Evolutionary conservation across 83 land plant species (phyloP), one percentile per base, ranked within the genome.

Genomic region (Diphasiastrum complanatum): DNA sequence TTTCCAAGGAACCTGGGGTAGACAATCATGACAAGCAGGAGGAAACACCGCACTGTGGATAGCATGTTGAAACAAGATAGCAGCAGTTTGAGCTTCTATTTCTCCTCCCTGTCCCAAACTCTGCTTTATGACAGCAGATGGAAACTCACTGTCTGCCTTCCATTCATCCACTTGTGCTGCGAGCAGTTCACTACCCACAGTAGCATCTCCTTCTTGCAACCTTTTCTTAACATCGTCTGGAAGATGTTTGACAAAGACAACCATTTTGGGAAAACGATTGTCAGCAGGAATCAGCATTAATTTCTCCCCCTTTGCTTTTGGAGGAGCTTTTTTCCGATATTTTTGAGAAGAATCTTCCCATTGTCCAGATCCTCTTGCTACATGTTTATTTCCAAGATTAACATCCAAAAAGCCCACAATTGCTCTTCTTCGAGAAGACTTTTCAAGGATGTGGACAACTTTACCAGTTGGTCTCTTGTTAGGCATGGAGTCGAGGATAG

Each of bases 391-490:
- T 61, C 61, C 68, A 38, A 76, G 75, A 48, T 85, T 78, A 49
- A 78, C 62, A 68, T 70, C 73, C 56, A 92, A 84, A 69, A 75
- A 85, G 52, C 98, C 91, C 48, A 92, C 74, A 24, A 92, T 75
- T 38, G 79, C 54, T 45, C 81, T 76, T 23, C 98, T 83, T 0
- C 88, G 83, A 24, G 60, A 60, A 25, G 98, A 85, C 36, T 61
- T 81, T 49, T 81, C 78, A 31, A 92, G 48, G 30, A 89, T 75
- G 20, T 82, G 68, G 23, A 92, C 77, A 45, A 92, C 88, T 45
- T 61, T 77, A 14, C 91, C 98, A 60, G 98, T 89, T 5, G 98
- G 98, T 30, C 98, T 68, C 70, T 81, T 92, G 29, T 45, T 74
- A 14, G 91, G 96, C 22, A 30, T 51, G 36, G 69, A 72, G 51